Base-by-base conservation (phyloP, 2,329 filamentous ascomycete genomes). In the Fusarium pseudograminearum region DNA sequence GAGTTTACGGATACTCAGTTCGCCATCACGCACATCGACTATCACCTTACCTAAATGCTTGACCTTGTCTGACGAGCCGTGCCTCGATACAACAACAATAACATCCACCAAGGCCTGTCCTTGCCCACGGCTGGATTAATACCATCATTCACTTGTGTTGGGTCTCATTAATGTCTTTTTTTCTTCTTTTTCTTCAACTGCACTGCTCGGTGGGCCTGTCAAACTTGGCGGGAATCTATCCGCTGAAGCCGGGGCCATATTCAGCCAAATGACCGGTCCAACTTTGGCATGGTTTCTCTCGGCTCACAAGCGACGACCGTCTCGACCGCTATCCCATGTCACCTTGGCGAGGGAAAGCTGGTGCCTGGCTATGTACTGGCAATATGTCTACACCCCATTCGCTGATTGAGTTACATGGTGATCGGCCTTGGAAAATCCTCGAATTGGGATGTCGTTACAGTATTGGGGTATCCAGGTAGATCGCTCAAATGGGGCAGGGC, bases 221-320 rank as follows among this genome's bases (percentile, higher is more conserved):
- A 67, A 66, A 69, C 26, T 62, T 53, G 57, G 54, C 72, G 72
- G 72, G 61, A 50, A 72, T 71, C 72, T 70, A 73, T 62, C 72
- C 72, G 72, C 52, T 34, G 44, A 59, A 47, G 20, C 69, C 66
- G 66, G 47, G 46, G 33, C 65, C 61, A 54, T 56, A 61, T 53
- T 30, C 46, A 56, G 56, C 62, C 54, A 67, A 59, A 55, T 51
- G 34, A 51, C 50, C 56, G 45, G 44, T 24, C 72, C 70, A 51
- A 38, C 52, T 73, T 70, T 33, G 72, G 70, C 18, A 70, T 74
- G 70, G 70, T 52, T 54, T 42, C 47, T 40, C 18, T 70, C 54
- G 65, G 60, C 20, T 40, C 54, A 62, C 48, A 59, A 71, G 57
- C 61, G 53, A 60, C 24, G 57, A 61, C 36, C 63, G 69, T 67